Base-by-base conservation (phyloP, 2,329 filamentous ascomycete species). In the Trichoderma lentiforme region DNA sequence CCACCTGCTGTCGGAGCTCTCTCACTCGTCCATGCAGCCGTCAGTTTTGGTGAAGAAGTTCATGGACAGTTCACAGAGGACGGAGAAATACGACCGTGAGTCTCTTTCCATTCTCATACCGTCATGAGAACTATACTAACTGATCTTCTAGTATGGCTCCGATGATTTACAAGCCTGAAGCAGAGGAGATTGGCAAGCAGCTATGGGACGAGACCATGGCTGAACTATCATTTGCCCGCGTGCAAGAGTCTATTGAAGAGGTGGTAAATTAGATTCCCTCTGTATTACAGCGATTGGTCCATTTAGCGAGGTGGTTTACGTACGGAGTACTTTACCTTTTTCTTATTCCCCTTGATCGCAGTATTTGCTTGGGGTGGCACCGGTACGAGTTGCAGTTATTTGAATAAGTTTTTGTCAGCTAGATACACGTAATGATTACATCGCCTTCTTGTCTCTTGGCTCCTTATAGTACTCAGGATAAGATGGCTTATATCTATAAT, bases 151-250 rank as follows among this genome's bases (percentile, higher is more conserved):
- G 63, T 34, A 32, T 66, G 63, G 63, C 63, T 2, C 63, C 63
- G 5, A 66, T 66, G n/a, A 66, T 66, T 2, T 66, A 66, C 63
- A 56, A 36, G n/a, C 30, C 63, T 1, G 43, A 66, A 66, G 63
- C 43, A 14, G 26, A 66, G 12, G 63, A 53, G 28, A 24, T 66
- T 8, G 28, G 43, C 30, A 66, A 56, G 11, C 63, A 56, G 28
- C 43, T 66, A 18, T 66, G 63, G 63, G 63, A 66, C n/a, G 63
- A 66, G 63, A 66, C 63, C 3, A 24, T 66, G 63, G 43, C 63
- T 24, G 63, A 66, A n/a, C 4, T 66, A 11, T 56, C 63, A 32
- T 66, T 66, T 66, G 63, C 63, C 34, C 43, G 4, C 24, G 6
- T 66, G n/a, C 7, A 66, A n/a, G 43, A 66, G n/a, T 2, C 11